These are phyloP conservation scores for Wallacemonas sp. DNA, from an alignment of 208 protist genomes.

Conservation along the genomic window DNA sequence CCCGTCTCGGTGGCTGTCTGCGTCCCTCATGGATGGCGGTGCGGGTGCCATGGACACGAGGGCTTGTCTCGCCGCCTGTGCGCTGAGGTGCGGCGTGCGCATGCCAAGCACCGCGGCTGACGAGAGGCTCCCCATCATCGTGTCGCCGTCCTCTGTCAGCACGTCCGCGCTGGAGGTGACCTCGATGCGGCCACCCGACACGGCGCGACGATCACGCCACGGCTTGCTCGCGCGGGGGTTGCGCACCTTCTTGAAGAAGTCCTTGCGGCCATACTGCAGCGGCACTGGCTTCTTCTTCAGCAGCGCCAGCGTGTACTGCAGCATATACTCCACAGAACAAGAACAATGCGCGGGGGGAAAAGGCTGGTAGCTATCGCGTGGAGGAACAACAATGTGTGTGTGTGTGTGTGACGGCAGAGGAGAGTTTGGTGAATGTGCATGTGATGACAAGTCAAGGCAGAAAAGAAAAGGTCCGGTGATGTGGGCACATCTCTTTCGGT, in stretches of 20 bases:
- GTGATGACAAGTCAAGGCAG: too few relatives aligned
- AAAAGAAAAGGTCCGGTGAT: too few relatives aligned
- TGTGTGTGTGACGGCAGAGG: neutral
- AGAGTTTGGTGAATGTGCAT: too few relatives aligned
- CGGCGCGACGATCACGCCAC: constrained; percentile 60
- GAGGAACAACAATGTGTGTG: too few relatives aligned
- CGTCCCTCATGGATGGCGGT: too few relatives aligned
- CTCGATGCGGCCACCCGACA: constrained; percentile 60
- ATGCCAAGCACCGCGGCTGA: constrained; percentile 55
- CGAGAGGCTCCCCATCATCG: constrained; percentile 48
- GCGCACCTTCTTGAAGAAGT: constrained; percentile 74
- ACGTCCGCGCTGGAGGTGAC: constrained; percentile 57
- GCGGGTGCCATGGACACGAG: neutral
- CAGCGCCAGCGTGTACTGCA: constrained; percentile 19
- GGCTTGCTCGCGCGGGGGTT: constrained; percentile 81
- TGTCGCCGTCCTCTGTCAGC: constrained; percentile 26
- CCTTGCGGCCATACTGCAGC: constrained; percentile 64
- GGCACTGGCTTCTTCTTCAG: constrained; percentile 46
- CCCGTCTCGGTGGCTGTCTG: too few relatives aligned
- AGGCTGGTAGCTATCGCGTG: too few relatives aligned
- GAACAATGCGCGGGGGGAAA: too few relatives aligned
- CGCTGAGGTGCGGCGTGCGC: constrained; percentile 36
- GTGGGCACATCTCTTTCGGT: too few relatives aligned
- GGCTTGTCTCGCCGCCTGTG: constrained; percentile 15
- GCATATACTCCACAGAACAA: too few relatives aligned